Evolutionary conservation across 2,329 filamentous ascomycete genomes (phyloP).

Genomic region (Aspergillus glaucus): DNA sequence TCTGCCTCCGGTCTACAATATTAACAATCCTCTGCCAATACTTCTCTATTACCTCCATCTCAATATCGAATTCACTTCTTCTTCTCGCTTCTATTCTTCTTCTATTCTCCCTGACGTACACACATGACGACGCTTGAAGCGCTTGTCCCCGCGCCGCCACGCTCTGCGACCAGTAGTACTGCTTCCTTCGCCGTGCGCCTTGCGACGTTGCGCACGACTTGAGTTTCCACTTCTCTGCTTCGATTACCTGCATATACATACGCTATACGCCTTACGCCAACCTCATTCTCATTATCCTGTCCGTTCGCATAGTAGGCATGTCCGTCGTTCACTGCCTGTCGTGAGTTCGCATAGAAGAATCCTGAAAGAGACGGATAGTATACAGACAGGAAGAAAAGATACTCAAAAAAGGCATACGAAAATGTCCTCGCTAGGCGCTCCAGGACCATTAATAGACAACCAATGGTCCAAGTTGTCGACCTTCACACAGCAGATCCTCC

Average conservation of each 20-base stretch:
- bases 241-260: too few relatives aligned
- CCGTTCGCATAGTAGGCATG: background rate
- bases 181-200: background rate
- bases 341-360: too few relatives aligned
- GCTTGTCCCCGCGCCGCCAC: too few relatives aligned
- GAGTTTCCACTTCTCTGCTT: background rate
- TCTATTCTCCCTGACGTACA: too few relatives aligned
- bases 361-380: too few relatives aligned
- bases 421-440: slow-evolving; percentile 22
- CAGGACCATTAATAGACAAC: slow-evolving; percentile 16
- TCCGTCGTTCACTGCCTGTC: background rate
- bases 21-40: too few relatives aligned
- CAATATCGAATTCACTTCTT: too few relatives aligned
- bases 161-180: background rate
- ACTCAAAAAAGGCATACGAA: background rate
- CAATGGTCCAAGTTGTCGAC: slow-evolving; percentile 15
- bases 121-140: too few relatives aligned
- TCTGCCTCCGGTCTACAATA: too few relatives aligned
- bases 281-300: background rate
- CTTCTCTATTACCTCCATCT: too few relatives aligned
- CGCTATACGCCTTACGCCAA: background rate
- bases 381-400: too few relatives aligned
- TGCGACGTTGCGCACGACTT: background rate
- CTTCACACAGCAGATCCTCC: slow-evolving; percentile 19
- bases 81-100: too few relatives aligned